Conservation (phyloP, 1,284 basidiomycete species). For the Naganishia cerealis region DNA sequence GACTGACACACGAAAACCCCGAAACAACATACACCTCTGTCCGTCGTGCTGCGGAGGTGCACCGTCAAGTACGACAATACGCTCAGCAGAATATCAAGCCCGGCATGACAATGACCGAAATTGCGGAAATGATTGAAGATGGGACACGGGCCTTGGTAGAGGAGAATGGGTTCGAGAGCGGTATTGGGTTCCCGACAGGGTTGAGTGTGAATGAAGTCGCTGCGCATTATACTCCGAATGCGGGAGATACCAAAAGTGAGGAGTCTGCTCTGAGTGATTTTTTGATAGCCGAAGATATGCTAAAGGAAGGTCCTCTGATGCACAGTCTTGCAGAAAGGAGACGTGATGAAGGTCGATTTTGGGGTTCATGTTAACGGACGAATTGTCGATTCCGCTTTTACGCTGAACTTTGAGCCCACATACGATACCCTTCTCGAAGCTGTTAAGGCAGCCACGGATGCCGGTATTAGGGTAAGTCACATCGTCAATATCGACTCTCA, state of each 20-base stretch:
- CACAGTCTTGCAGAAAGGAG: slow-evolving; percentile 73
- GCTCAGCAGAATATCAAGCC: slow-evolving; percentile 82
- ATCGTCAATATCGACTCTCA: slow-evolving; percentile 17
- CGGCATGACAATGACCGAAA: slow-evolving; percentile 92
- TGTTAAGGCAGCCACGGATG: slow-evolving; percentile 89
- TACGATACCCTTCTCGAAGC: slow-evolving; percentile 88
- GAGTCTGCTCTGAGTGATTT: slow-evolving; percentile 14
- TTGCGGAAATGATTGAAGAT: slow-evolving; percentile 90
- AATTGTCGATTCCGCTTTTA: slow-evolving; percentile 95
- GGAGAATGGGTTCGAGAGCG: slow-evolving; percentile 62
- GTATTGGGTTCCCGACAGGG: slow-evolving; percentile 96
- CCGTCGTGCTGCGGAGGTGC: slow-evolving; percentile 90
- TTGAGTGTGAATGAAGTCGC: slow-evolving; percentile 91
- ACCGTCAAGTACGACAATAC: slow-evolving; percentile 81
- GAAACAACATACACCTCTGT: slow-evolving; percentile 82
- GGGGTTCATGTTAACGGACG: slow-evolving; percentile 94
- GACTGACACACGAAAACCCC: slow-evolving; percentile 72
- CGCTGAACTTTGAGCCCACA: slow-evolving; percentile 80
- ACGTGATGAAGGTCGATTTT: slow-evolving; percentile 96
- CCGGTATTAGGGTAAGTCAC: slow-evolving; percentile 70
- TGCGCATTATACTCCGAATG: slow-evolving; percentile 95
- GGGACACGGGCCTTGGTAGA: slow-evolving; percentile 87
- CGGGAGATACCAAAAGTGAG: slow-evolving; percentile 82
- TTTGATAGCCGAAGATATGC: neutral
- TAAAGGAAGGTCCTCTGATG: slow-evolving; percentile 19